These are phyloP conservation scores for Haplographium delicatum DNA, from an alignment of 495 filamentous ascomycete species.

Conservation along the genomic window DNA sequence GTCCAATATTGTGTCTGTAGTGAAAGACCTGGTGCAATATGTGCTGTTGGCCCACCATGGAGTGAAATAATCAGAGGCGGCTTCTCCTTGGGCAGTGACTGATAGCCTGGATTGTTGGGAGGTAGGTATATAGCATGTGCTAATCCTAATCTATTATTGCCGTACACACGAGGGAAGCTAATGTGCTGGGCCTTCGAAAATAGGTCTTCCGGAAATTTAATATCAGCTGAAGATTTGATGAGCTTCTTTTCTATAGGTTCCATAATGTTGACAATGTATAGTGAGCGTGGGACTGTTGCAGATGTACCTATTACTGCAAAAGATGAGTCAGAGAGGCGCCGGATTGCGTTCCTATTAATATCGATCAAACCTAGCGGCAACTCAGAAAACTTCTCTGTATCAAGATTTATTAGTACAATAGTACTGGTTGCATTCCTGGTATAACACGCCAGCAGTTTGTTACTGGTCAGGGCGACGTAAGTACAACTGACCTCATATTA, in stretches of 20 bases:
- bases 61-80: constrained; percentile 42
- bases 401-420: constrained; percentile 5
- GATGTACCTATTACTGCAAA: constrained; percentile 7
- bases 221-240: constrained; percentile 4
- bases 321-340: constrained; percentile 2
- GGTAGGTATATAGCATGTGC: constrained; percentile 40
- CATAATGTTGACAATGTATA: constrained; percentile 12
- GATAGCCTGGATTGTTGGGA: constrained; percentile 38
- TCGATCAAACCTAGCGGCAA: constrained; percentile 2
- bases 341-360: not conserved
- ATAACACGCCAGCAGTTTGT: no score
- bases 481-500: no score
- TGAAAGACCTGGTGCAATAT: constrained; percentile 27
- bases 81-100: constrained; percentile 21
- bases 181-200: constrained; percentile 32
- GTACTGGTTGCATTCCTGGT: constrained; percentile 7
- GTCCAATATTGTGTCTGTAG: constrained; percentile 45
- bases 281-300: not conserved
- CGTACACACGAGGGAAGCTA: constrained; percentile 30
- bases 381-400: not conserved
- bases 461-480: no score
- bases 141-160: constrained; percentile 11
- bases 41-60: constrained; percentile 45
- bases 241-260: constrained; percentile 7
- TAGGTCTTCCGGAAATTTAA: constrained; percentile 21